These are phyloP conservation scores for Puccinia hordei DNA, from an alignment of 1,284 basidiomycete species.

Conservation along the genomic window DNA sequence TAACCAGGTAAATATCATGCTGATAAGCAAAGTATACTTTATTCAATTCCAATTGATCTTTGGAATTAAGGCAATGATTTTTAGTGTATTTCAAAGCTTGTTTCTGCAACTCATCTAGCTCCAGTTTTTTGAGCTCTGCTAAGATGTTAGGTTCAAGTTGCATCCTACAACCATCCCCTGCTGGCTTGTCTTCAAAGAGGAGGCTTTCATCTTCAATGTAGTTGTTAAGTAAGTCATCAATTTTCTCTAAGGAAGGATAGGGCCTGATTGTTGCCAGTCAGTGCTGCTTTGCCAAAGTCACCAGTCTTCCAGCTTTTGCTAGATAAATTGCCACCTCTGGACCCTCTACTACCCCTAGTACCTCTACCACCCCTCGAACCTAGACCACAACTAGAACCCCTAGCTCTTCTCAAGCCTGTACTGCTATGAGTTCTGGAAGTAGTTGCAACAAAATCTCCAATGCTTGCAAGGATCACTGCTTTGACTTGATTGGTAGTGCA, in stretches of 20 bases:
- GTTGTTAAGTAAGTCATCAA: neutral
- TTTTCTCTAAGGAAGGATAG: neutral
- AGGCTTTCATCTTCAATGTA: neutral
- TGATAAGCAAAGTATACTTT: neutral
- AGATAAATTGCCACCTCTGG: neutral
- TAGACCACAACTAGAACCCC: no score
- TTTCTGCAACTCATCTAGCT: neutral
- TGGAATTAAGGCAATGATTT: neutral
- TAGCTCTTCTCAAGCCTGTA: no score
- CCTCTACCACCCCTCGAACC: constrained; percentile 1
- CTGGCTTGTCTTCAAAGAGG: neutral
- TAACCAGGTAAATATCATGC: neutral
- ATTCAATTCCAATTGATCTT: neutral
- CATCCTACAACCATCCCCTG: neutral
- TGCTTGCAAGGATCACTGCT: no score
- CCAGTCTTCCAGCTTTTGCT: neutral
- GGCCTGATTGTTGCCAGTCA: no score
- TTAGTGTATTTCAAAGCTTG: neutral
- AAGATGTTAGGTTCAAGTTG: neutral
- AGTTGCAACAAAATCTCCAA: no score
- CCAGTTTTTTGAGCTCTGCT: neutral
- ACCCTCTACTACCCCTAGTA: neutral
- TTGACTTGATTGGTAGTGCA: no score
- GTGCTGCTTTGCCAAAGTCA: neutral
- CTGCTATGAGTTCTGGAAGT: no score